A percentile compares a stretch with the other conserved stretches of the same genome.
Conservation (phyloP, 257 asterid genomes). For the Coffea canephora region DNA sequence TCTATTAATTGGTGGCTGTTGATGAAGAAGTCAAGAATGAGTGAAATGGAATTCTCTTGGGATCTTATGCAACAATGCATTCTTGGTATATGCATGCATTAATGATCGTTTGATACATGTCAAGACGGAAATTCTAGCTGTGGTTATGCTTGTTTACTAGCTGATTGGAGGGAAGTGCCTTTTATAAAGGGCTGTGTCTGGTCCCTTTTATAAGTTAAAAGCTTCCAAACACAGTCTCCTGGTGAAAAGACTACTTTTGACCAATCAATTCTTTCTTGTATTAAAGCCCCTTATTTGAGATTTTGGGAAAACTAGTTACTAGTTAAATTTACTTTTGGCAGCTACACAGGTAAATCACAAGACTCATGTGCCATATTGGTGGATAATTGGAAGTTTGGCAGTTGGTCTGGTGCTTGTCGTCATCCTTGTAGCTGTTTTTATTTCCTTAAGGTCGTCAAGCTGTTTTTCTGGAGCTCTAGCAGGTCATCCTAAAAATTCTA, state of each 20-base stretch:
- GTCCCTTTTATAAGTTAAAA: not conserved
- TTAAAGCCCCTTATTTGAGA: not conserved
- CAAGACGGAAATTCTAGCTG: not conserved
- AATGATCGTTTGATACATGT: not conserved
- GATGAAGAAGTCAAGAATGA: not conserved
- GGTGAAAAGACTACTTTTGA: not conserved
- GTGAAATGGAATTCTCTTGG: not conserved
- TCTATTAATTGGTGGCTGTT: not conserved
- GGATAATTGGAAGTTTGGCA: constrained; percentile 86
- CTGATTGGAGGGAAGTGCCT: not conserved
- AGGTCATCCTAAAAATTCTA: constrained; percentile 48
- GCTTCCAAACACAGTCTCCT: not conserved
- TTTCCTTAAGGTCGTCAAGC: constrained; percentile 56
- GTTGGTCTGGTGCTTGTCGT: constrained; percentile 63
- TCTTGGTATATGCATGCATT: not conserved
- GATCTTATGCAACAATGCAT: not conserved
- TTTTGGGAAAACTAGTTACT: not conserved
- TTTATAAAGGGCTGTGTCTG: not conserved
- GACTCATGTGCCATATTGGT: constrained; percentile 60
- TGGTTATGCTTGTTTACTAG: not conserved
- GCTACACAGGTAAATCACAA: constrained; percentile 51
- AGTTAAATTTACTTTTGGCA: constrained; percentile 21
- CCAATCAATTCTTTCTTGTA: not conserved
- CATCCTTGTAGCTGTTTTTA: constrained; percentile 42
- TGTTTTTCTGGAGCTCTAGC: constrained; percentile 42